Conservation (phyloP, 1,284 basidiomycete species). For the Ustilago hordei region DNA sequence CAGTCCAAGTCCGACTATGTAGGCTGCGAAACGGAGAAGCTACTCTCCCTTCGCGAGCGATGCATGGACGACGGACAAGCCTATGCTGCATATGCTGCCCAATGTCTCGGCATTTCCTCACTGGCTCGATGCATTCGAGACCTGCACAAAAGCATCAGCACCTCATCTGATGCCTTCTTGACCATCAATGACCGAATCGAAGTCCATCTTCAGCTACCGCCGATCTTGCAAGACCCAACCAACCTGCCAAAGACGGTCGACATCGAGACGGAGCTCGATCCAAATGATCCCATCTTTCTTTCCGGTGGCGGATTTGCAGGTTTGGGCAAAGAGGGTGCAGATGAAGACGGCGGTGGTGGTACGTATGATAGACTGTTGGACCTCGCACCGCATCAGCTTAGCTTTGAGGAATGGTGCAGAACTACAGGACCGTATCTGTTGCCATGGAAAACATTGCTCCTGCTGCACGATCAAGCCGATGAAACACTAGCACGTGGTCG, state of each 20-base stretch:
- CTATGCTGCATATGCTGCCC: constrained; percentile 49
- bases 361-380: constrained; percentile 33
- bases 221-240: constrained; percentile 55
- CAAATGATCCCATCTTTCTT: constrained; percentile 57
- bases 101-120: constrained; percentile 56
- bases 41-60: constrained; percentile 57
- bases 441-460: constrained; percentile 92
- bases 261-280: constrained; percentile 63
- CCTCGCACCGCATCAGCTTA: constrained; percentile 29
- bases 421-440: constrained; percentile 76
- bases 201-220: constrained; percentile 65
- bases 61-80: constrained; percentile 58
- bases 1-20: constrained; percentile 58
- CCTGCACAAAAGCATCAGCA: constrained; percentile 58
- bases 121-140: constrained; percentile 57
- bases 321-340: constrained; percentile 36
- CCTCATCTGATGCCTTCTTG: constrained; percentile 55
- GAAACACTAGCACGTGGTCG: constrained; percentile 20
- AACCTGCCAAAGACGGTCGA: constrained; percentile 51
- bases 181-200: constrained; percentile 63
- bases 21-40: constrained; percentile 50
- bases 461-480: constrained; percentile 72
- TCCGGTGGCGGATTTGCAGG: constrained; percentile 52
- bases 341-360: constrained; percentile 37
- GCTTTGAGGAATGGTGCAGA: constrained; percentile 62